Evolutionary conservation across 306 rosid genomes (phyloP), one percentile per base, ranked within the genome.

Genomic region (Vigna mungo): DNA sequence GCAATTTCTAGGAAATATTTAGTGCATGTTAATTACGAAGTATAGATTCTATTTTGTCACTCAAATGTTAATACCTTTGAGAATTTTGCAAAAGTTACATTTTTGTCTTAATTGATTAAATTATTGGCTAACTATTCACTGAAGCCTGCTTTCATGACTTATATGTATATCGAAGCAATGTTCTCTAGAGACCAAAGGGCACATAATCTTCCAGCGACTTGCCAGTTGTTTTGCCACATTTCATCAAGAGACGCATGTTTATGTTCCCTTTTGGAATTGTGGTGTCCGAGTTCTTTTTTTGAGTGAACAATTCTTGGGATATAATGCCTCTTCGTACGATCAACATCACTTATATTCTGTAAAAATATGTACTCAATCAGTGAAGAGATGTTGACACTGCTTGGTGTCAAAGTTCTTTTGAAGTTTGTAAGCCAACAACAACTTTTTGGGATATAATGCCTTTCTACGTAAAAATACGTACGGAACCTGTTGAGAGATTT

Each of bases 401-500:
- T 34, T 48, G 80, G 44, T 68, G 41, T 59, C 56, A 67, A 47
- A 47, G 25, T 75, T 81, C 65, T 32, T 64, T 56, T 10, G 34
- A 27, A 23, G 17, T 17, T 25, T 65, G 15, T 20, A 21, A 73
- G 84, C 53, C 59, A 62, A 55, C 78, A 62, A 55, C 78, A 52
- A 74, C 7, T 20, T 77, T 71, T 64, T 37, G 12, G 54, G 62
- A 48, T 64, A 23, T 46, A 44, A 41, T 32, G 36, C 77, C 74
- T 13, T 30, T 30, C n/a, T 53, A 2, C 52, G 55, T 72, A 49
- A 18, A 43, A 71, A 49, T 44, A 71, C 62, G 74, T 44, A 73
- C 34, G 37, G 36, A 25, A 34, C 36, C 52, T 56, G 76, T 55
- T 46, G 9, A 65, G 52, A 76, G 74, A 80, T 84, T 84, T 72